phyloP scores from a whole-genome alignment of 495 filamentous ascomycete genomes.

The Massariosphaeria phaeospora region DNA sequence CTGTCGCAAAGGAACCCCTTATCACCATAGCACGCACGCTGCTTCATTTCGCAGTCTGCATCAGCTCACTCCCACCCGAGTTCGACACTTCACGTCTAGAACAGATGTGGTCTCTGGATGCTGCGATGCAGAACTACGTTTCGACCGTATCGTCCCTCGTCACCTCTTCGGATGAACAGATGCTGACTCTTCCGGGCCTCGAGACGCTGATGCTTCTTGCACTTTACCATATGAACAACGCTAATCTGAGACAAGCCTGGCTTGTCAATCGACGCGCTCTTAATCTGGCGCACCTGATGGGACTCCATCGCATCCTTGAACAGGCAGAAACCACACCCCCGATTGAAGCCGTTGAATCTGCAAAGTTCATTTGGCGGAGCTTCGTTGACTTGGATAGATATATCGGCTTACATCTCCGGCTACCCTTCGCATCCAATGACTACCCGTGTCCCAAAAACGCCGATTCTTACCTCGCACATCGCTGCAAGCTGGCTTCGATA shows the following conservation, averaged over 20 bases:
- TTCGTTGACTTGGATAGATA: slow-evolving; percentile 21
- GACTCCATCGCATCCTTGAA: slow-evolving; percentile 25
- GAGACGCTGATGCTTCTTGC: slow-evolving; percentile 26
- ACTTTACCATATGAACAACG: slow-evolving; percentile 18
- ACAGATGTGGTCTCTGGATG: slow-evolving; percentile 19
- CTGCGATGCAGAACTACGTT: slow-evolving; percentile 23
- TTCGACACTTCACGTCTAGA: slow-evolving; percentile 10
- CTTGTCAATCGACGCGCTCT: slow-evolving; percentile 19
- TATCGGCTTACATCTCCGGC: slow-evolving; percentile 23
- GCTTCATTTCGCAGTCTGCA: slow-evolving; percentile 26
- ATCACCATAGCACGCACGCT: slow-evolving; percentile 24
- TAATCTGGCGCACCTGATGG: slow-evolving; percentile 30
- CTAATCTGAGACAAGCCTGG: slow-evolving; percentile 25
- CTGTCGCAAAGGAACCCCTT: slow-evolving; percentile 9
- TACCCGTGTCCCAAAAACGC: slow-evolving; percentile 14
- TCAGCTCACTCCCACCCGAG: slow-evolving; percentile 15
- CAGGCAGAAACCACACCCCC: slow-evolving; percentile 5
- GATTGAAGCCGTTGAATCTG: slow-evolving; percentile 9
- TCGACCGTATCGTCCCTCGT: slow-evolving; percentile 19
- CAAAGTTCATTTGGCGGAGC: slow-evolving; percentile 15
- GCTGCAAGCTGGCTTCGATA: slow-evolving; percentile 5
- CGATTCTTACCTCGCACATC: slow-evolving; percentile 4
- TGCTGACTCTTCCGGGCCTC: slow-evolving; percentile 26
- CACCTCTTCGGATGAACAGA: slow-evolving; percentile 22
- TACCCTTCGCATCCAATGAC: slow-evolving; percentile 23